Base-by-base conservation (phyloP, 352 stramenopile species). In the Globisporangium lucens region DNA sequence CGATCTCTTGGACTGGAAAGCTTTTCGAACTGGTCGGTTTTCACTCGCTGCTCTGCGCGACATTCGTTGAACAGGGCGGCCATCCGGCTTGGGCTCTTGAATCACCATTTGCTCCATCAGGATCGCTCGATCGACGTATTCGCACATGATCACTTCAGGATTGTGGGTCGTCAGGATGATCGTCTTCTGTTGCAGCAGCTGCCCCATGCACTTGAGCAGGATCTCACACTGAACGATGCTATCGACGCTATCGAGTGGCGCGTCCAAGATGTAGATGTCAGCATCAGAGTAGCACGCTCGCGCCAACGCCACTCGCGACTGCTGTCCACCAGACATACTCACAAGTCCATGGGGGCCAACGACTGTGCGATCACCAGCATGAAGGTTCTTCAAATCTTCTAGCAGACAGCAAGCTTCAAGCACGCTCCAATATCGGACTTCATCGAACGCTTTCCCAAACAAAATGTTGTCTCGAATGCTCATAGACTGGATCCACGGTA, bases 381-480 rank as follows among this genome's bases (percentile, higher is more conserved):
- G 79, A 30, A 93, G 47, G 43, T 72, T 66, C 38, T 63, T 68
- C 46, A 84, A 65, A 52, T 84, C 77, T 61, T 82, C 73, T 4
- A 79, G 71, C 30, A 84, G 61, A 62, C 77, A 84, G 29, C 84
- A 93, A 0, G 82, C 83, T 27, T 82, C 80, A 4, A 94, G 56
- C 56, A 93, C 83, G 24, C 70, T 85, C 74, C 75, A 79, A 74
- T 95, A 93, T 38, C 77, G 77, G 10, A 71, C 73, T 35, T 71
- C 72, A 64, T 96, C 76, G 56, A 89, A 95, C 7, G 72, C 64
- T 27, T 82, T 82, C 4, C 95, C 94, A 78, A 99, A 99, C 6
- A 99, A 71, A 66, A 99, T 97, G 75, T 99, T 99, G 29, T 98
- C 91, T n/a, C 89, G 84, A 3, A 99, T 78, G 24, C 89, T 98